These are phyloP conservation scores for Solanum clarkiae DNA, from an alignment of 257 asterid genomes.

Conservation along the genomic window DNA sequence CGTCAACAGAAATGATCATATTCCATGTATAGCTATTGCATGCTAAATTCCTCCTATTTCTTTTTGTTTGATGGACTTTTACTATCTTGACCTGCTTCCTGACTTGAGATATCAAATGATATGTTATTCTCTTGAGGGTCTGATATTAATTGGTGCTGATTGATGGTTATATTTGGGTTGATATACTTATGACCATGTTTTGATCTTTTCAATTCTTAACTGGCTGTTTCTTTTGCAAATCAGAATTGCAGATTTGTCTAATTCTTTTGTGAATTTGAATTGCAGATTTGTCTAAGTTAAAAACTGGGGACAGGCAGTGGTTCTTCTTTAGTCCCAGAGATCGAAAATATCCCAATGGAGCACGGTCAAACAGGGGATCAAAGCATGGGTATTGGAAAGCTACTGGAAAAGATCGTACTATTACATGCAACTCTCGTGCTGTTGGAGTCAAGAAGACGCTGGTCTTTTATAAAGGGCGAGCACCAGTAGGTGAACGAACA, in stretches of 20 bases:
- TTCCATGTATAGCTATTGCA: neutral
- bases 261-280: slow-evolving; percentile 1
- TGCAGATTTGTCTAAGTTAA: slow-evolving; percentile 71
- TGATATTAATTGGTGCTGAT: neutral
- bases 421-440: slow-evolving; percentile 43
- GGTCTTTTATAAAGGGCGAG: slow-evolving; percentile 82
- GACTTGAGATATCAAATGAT: neutral
- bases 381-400: slow-evolving; percentile 91
- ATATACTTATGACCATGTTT: neutral
- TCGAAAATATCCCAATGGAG: slow-evolving; percentile 81
- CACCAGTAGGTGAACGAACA: slow-evolving; percentile 79
- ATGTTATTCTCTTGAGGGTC: neutral
- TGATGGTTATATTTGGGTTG: neutral
- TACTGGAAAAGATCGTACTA: slow-evolving; percentile 81
- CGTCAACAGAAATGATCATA: neutral
- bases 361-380: slow-evolving; percentile 72
- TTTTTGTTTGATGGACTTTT: neutral
- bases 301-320: slow-evolving; percentile 92
- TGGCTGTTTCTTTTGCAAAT: neutral
- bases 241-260: slow-evolving; percentile 52
- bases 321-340: slow-evolving; percentile 88
- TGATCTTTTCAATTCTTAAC: neutral
- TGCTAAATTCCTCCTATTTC: neutral
- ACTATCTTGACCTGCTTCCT: neutral
- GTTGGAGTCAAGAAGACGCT: slow-evolving; percentile 89